Percentiles rank a stretch among this genome's conserved stretches.
Evolutionary conservation across 2,329 filamentous ascomycete species (phyloP).

Genomic region (Aspergillus amoenus): DNA sequence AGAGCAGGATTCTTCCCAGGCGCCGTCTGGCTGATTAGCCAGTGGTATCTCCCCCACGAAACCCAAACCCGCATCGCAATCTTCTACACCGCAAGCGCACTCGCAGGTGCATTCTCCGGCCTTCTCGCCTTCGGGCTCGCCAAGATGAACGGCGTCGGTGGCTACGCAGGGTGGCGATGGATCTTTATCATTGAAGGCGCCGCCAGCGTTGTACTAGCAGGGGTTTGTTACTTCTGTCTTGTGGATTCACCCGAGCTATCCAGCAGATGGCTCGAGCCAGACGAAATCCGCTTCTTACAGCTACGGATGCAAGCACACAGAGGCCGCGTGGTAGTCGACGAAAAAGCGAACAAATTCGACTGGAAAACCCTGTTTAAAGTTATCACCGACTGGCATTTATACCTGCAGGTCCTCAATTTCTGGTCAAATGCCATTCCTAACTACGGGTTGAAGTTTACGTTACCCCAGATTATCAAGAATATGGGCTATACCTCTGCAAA

Average conservation of each 20-base stretch:
- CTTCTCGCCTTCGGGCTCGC: not conserved
- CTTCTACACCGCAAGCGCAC: not conserved
- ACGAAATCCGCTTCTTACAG: slow-evolving; percentile 24
- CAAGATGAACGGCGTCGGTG: not conserved
- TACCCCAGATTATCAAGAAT: slow-evolving; percentile 42
- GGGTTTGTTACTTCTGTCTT: slow-evolving; percentile 21
- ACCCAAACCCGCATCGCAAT: not conserved
- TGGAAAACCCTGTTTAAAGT: too few species aligned
- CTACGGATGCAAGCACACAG: too few species aligned
- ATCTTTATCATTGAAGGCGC: slow-evolving; percentile 1
- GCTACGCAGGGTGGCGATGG: not conserved
- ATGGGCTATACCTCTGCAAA: slow-evolving; percentile 43
- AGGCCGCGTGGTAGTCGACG: too few species aligned
- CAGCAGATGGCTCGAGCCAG: slow-evolving; percentile 36
- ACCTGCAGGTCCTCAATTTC: too few species aligned
- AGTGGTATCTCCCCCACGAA: not conserved
- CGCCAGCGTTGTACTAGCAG: not conserved
- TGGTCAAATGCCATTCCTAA: not conserved
- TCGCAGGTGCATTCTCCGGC: not conserved
- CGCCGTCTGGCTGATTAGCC: not conserved
- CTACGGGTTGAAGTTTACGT: slow-evolving; percentile 34
- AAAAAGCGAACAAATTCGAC: too few species aligned
- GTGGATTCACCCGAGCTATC: slow-evolving; percentile 41
- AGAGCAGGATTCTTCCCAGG: slow-evolving; percentile 2
- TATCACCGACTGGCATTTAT: too few species aligned